Conservation (phyloP, 192 early-diverging fungal species). For the Coemansia sp. region DNA sequence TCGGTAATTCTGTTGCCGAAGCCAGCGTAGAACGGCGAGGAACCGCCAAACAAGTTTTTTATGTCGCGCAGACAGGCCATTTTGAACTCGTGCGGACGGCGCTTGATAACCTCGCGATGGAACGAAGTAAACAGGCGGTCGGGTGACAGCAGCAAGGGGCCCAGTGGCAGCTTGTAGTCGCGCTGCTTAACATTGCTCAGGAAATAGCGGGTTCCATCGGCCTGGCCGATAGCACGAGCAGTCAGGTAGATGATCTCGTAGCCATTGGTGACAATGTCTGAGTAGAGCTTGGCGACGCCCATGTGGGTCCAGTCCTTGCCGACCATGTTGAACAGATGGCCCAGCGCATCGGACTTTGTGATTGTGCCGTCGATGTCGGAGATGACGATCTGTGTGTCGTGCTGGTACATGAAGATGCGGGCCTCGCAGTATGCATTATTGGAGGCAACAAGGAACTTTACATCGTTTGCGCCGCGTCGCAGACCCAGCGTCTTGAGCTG, state of each 20-base stretch:
- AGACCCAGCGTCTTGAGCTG: slow-evolving; percentile 82
- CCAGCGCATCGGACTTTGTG: slow-evolving; percentile 95
- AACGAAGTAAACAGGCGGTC: slow-evolving; percentile 91
- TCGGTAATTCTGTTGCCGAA: slow-evolving; percentile 98
- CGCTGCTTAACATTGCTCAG: slow-evolving; percentile 87
- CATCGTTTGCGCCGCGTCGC: slow-evolving; percentile 83
- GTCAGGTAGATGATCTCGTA: slow-evolving; percentile 96
- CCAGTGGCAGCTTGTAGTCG: slow-evolving; percentile 84
- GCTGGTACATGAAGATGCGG: slow-evolving; percentile 86
- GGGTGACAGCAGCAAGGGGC: slow-evolving; percentile 94
- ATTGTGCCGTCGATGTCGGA: slow-evolving; percentile 99
- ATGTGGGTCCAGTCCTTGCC: slow-evolving; percentile 98
- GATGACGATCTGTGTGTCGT: slow-evolving; percentile 86
- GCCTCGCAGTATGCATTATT: slow-evolving; percentile 74
- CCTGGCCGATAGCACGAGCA: slow-evolving; percentile 93
- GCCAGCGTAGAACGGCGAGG: slow-evolving; percentile 91
- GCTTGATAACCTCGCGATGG: slow-evolving; percentile 93
- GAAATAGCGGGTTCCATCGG: slow-evolving; percentile 89
- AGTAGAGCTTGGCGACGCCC: slow-evolving; percentile 95
- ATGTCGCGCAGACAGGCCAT: slow-evolving; percentile 94
- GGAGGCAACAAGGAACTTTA: slow-evolving; percentile 84
- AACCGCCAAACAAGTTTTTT: slow-evolving; percentile 78
- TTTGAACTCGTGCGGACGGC: slow-evolving; percentile 95
- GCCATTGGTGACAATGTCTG: slow-evolving; percentile 90
- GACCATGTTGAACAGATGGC: slow-evolving; percentile 96